phyloP scores from a whole-genome alignment of 345 rosid genomes.

The Aquilaria malaccensis region DNA sequence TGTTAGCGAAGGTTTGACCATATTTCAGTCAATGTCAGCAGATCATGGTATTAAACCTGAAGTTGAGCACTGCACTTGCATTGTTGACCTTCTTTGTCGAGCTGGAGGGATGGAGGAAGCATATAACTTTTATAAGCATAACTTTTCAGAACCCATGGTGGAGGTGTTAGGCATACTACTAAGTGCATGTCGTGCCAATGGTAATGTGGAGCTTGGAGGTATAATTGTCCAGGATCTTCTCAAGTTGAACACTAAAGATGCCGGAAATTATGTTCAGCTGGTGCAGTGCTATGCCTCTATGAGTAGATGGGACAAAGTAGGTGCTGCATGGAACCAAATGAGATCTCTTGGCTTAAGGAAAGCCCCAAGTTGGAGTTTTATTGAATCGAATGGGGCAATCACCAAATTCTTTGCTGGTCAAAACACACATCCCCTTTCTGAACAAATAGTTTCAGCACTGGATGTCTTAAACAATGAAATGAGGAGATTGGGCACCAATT shows the following conservation, averaged over 20 bases:
- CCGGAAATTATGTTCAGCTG: constrained; percentile 48
- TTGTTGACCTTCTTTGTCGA: constrained; percentile 57
- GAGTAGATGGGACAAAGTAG: constrained; percentile 49
- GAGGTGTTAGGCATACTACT: constrained; percentile 49
- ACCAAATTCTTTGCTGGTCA: constrained; percentile 44
- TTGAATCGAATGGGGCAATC: constrained; percentile 32
- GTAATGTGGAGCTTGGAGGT: constrained; percentile 28
- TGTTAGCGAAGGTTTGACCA: constrained; percentile 49
- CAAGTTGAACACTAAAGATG: constrained; percentile 28
- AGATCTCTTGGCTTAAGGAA: constrained; percentile 48
- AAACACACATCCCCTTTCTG: constrained; percentile 31
- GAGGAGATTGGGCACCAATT: constrained; percentile 16
- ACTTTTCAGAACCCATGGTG: constrained; percentile 25
- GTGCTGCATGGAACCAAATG: constrained; percentile 45
- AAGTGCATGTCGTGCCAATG: constrained; percentile 41
- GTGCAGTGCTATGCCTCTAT: constrained; percentile 47
- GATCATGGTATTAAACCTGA: constrained; percentile 42
- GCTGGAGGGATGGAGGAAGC: constrained; percentile 53
- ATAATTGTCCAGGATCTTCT: constrained; percentile 31
- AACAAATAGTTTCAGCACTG: constrained; percentile 31
- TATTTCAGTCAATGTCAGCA: constrained; percentile 44
- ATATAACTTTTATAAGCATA: constrained; percentile 39
- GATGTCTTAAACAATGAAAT: constrained; percentile 28
- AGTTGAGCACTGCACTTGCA: constrained; percentile 48
- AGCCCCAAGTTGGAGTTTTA: constrained; percentile 56